Percentiles rank a stretch among this genome's conserved stretches.
Conservation (phyloP, 169 alveolate genomes). For the Cryptosporidium bovis region DNA sequence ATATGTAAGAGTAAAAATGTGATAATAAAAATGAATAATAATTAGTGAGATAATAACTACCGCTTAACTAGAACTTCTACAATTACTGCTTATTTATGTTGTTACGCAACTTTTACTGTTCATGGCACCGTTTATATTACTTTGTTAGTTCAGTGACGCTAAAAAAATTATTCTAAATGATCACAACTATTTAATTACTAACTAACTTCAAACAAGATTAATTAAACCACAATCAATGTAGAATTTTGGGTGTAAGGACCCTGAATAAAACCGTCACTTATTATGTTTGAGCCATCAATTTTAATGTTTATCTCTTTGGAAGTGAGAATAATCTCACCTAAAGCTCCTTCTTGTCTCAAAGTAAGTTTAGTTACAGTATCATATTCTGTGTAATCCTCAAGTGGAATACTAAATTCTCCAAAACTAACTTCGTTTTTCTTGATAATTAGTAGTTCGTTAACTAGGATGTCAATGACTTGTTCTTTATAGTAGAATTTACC, state of each 20-base stretch:
- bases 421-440: not conserved
- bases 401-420: conserved; percentile 6
- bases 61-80: no score
- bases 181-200: no score
- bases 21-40: no score
- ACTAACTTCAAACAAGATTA: not conserved
- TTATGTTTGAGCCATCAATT: conserved; percentile 31
- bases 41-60: no score
- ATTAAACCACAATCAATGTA: conserved; percentile 18
- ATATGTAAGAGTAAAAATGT: no score
- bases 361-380: conserved; percentile 27
- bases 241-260: conserved; percentile 54
- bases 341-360: conserved; percentile 63
- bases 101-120: no score
- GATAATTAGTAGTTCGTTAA: conserved; percentile 11
- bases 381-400: conserved; percentile 6
- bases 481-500: conserved; percentile 57
- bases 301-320: conserved; percentile 37
- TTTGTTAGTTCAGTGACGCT: no score
- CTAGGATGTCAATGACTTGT: conserved; percentile 30
- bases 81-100: no score
- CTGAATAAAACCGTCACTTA: conserved; percentile 21
- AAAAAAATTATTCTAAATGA: no score
- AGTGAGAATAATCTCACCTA: conserved; percentile 30
- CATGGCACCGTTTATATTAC: no score